These are phyloP conservation scores for Penicillium cosmopolitanum DNA, from an alignment of 495 filamentous ascomycete species.

Conservation along the genomic window DNA sequence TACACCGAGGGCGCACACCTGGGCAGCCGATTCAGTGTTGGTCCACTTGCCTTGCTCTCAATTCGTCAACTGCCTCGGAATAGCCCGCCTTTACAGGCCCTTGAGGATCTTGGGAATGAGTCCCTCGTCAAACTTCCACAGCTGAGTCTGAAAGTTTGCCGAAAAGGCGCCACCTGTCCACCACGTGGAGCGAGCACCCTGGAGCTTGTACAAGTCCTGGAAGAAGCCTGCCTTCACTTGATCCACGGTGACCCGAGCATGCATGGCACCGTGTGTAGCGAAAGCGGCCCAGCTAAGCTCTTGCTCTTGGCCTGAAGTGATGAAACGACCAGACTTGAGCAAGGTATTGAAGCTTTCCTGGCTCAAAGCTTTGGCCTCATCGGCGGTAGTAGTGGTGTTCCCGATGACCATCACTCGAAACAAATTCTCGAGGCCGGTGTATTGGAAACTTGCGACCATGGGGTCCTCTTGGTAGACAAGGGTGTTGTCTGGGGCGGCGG, in stretches of 20 bases:
- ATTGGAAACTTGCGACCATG: constrained; percentile 36
- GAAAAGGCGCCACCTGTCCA: constrained; percentile 46
- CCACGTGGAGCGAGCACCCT: constrained; percentile 44
- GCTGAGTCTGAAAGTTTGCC: constrained; percentile 40
- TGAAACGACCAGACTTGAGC: constrained; percentile 31
- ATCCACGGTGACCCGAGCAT: constrained; percentile 32
- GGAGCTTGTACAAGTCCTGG: constrained; percentile 39
- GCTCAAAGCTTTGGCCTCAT: constrained; percentile 32
- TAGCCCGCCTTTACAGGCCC: constrained; percentile 11
- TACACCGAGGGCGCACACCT: too few relatives aligned
- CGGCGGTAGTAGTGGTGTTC: constrained; percentile 29
- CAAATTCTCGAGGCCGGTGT: constrained; percentile 33
- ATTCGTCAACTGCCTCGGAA: too few relatives aligned
- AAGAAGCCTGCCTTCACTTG: constrained; percentile 39
- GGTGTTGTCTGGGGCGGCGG: constrained; percentile 32
- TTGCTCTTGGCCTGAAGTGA: constrained; percentile 13
- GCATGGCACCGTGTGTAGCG: constrained; percentile 42
- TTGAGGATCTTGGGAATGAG: constrained; percentile 29
- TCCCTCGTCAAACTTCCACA: constrained; percentile 45
- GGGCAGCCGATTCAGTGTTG: too few relatives aligned
- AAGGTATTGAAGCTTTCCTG: constrained; percentile 34
- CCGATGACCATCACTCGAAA: constrained; percentile 47
- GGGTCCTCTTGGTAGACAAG: constrained; percentile 38
- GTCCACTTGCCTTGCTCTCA: too few relatives aligned
- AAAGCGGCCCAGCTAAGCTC: constrained; percentile 40